Percentiles rank a stretch among this genome's conserved stretches.
Evolutionary conservation across 2,329 filamentous ascomycete species (phyloP).

Genomic region (Epichloe sp.): DNA sequence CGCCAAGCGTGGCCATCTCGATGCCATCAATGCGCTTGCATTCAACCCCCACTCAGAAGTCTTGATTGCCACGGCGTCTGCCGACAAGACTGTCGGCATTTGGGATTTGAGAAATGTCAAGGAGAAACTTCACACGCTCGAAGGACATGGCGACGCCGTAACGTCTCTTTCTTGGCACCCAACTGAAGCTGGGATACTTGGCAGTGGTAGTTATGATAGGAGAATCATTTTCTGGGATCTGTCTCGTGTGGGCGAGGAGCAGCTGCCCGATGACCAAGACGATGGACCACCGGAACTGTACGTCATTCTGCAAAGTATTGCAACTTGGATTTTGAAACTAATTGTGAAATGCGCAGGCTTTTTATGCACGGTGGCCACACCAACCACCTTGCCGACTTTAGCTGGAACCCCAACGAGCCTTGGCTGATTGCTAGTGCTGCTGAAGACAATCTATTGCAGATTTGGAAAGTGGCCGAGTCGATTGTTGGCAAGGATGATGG

Average conservation of each 20-base stretch:
- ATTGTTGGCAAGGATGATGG: slow-evolving; percentile 68
- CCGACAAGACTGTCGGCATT: slow-evolving; percentile 86
- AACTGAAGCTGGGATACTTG: slow-evolving; percentile 73
- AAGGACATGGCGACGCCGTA: slow-evolving; percentile 79
- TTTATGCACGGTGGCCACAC: slow-evolving; percentile 99
- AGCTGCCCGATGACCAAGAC: slow-evolving; percentile 85
- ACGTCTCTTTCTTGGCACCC: slow-evolving; percentile 94
- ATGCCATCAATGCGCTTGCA: slow-evolving; percentile 90
- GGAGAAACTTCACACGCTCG: slow-evolving; percentile 77
- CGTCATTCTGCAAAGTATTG: slow-evolving; percentile 18
- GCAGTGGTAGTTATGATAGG: slow-evolving; percentile 84
- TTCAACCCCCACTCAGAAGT: slow-evolving; percentile 91
- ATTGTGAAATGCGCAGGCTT: slow-evolving; percentile 22
- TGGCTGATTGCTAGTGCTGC: slow-evolving; percentile 94
- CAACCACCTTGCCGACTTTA: slow-evolving; percentile 91
- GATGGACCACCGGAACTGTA: slow-evolving; percentile 91
- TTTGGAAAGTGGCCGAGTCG: slow-evolving; percentile 77
- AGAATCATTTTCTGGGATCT: slow-evolving; percentile 96
- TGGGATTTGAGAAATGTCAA: slow-evolving; percentile 92
- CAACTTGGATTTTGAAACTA: background rate
- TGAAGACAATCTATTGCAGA: slow-evolving; percentile 92
- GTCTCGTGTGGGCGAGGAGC: slow-evolving; percentile 82
- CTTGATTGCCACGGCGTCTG: slow-evolving; percentile 81
- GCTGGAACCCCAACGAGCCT: slow-evolving; percentile 92
- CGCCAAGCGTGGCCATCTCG: slow-evolving; percentile 63